Percentiles rank a stretch among this genome's conserved stretches.
phyloP scores from a whole-genome alignment of 345 rosid species.

The Aquilaria yunnanensis region DNA sequence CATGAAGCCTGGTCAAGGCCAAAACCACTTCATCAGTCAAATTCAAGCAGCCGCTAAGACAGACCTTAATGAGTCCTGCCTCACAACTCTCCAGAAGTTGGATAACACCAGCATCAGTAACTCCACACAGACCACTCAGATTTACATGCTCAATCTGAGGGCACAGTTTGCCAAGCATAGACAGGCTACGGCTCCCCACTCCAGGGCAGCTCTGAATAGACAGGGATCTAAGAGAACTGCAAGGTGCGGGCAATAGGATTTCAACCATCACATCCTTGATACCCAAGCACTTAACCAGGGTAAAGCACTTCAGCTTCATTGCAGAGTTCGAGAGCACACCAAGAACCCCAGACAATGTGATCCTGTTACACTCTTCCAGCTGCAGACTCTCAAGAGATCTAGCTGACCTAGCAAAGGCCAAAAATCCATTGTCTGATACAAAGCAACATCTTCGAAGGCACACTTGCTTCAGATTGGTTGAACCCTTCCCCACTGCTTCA shows the following conservation, averaged over 20 bases:
- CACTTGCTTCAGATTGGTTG: slow-evolving; percentile 51
- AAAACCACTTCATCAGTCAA: slow-evolving; percentile 44
- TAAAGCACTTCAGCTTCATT: slow-evolving; percentile 44
- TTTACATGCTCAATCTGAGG: slow-evolving; percentile 62
- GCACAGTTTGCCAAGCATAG: slow-evolving; percentile 51
- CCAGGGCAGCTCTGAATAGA: slow-evolving; percentile 64
- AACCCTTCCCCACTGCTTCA: slow-evolving; percentile 54
- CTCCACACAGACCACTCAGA: slow-evolving; percentile 45
- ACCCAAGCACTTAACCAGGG: slow-evolving; percentile 56
- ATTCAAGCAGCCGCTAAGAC: slow-evolving; percentile 53
- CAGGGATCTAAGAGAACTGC: slow-evolving; percentile 44
- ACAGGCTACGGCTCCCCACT: slow-evolving; percentile 50
- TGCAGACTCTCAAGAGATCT: slow-evolving; percentile 65
- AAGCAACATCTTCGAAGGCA: slow-evolving; percentile 59
- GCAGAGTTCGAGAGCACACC: slow-evolving; percentile 42
- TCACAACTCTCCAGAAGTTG: slow-evolving; percentile 39
- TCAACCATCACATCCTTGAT: slow-evolving; percentile 38
- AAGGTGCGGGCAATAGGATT: slow-evolving; percentile 23
- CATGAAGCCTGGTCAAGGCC: slow-evolving; percentile 39
- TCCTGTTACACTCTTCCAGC: slow-evolving; percentile 58
- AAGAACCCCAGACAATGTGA: slow-evolving; percentile 41
- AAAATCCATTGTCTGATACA: slow-evolving; percentile 54
- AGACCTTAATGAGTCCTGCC: slow-evolving; percentile 59
- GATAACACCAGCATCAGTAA: slow-evolving; percentile 58
- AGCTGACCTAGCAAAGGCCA: slow-evolving; percentile 38